Conservation (phyloP, 2,329 filamentous ascomycete genomes). For the Exophiala alcalophila region DNA sequence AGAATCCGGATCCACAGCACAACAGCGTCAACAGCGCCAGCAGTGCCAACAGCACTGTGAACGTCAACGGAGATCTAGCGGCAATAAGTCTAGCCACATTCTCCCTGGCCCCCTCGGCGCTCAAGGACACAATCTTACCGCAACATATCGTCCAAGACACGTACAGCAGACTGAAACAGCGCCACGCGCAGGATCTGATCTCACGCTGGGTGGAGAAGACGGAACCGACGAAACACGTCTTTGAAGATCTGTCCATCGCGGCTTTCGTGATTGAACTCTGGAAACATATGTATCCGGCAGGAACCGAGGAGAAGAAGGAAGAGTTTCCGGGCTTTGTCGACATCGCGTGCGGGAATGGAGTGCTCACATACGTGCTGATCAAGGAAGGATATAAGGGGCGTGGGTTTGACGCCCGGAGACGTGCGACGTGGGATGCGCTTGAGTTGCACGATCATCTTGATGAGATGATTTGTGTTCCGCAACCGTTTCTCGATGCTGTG, state of each 20-base stretch:
- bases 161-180: constrained; percentile 74
- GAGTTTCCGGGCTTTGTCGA: constrained; percentile 96
- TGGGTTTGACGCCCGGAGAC: constrained; percentile 84
- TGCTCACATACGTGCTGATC: constrained; percentile 79
- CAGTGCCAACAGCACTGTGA: too few species aligned
- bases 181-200: constrained; percentile 70
- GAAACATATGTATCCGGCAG: constrained; percentile 69
- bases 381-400: constrained; percentile 79
- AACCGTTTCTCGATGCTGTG: constrained; percentile 40
- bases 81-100: constrained; percentile 56
- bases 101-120: constrained; percentile 75
- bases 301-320: too few species aligned
- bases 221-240: constrained; percentile 87
- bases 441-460: constrained; percentile 46
- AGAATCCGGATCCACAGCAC: constrained; percentile 5
- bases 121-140: constrained; percentile 77
- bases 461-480: constrained; percentile 62
- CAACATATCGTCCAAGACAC: constrained; percentile 76
- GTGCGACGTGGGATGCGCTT: constrained; percentile 81
- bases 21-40: too few species aligned
- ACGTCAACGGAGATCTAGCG: constrained; percentile 39
- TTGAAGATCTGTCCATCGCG: constrained; percentile 87
- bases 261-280: constrained; percentile 92
- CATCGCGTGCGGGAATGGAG: constrained; percentile 90
- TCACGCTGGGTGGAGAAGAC: constrained; percentile 81